Evolutionary conservation across 345 rosid species (phyloP), one percentile per base, ranked within the genome.

Genomic region (rapeseed (Brassica napus)): DNA sequence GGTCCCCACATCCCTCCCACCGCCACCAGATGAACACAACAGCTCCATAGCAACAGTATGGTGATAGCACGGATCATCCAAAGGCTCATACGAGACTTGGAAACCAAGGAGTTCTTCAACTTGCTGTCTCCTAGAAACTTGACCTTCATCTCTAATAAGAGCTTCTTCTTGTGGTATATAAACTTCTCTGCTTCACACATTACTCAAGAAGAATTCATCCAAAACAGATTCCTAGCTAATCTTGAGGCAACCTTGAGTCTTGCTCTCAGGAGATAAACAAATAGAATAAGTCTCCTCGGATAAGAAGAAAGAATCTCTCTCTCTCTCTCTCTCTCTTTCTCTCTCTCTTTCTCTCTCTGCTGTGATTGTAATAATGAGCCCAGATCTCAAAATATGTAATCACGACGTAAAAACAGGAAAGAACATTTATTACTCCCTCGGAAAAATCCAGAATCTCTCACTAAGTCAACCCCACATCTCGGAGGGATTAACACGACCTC

Each of bases 11-110:
- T 86, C 79, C 92, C 97, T 6, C 98, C 97, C 79, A 96, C 39
- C 35, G 98, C 88, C 73, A 94, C 90, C 83, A 93, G 81, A 74
- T 96, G 99, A 63, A 96, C 97, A 57, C 90, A 72, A 74, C 99
- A 96, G 26, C 98, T 96, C 99, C 99, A 96, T 2, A 96, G 84
- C 84, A 96, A 82, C 79, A 96, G 86, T 62, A 97, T 85, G 0
- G 97, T 88, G 68, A 97, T 84, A 67, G 98, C 99, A 2, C 99
- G 87, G 70, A 93, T 86, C 87, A 92, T 82, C 99, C 99, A 93
- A 76, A 92, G 77, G 83, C 93, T 90, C 90, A 85, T 88, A 72
- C 85, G 86, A 61, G 97, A 76, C 74, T 47, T 81, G 0, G 80
- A 81, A 44, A 71, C 83, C 73, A 81, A 44, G 0, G 83, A 86